Conservation (phyloP, 2,329 filamentous ascomycete species). For the Cordyceps farinosa region DNA sequence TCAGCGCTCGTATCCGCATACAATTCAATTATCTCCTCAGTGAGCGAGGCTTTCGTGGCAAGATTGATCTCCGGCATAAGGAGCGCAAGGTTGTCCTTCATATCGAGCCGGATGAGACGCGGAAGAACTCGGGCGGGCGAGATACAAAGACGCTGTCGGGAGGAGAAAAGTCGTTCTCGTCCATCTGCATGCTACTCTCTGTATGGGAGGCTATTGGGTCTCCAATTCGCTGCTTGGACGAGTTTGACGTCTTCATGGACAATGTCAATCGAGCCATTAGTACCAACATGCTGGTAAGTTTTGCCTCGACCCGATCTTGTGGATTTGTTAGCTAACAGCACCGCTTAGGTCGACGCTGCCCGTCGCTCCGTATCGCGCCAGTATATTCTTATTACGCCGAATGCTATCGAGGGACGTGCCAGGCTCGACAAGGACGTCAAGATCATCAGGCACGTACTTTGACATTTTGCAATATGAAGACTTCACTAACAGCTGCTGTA, state of each 20-base stretch:
- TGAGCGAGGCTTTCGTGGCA: slow-evolving; percentile 84
- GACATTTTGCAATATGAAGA: neutral
- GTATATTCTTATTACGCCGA: slow-evolving; percentile 94
- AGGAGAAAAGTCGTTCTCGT: slow-evolving; percentile 96
- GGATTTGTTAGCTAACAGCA: neutral
- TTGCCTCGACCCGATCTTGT: neutral
- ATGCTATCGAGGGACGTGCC: slow-evolving; percentile 65
- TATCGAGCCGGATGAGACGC: slow-evolving; percentile 69
- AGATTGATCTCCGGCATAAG: slow-evolving; percentile 73
- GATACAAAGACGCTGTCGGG: slow-evolving; percentile 91
- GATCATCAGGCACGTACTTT: slow-evolving; percentile 61
- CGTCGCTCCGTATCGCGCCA: slow-evolving; percentile 84
- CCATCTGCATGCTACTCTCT: slow-evolving; percentile 85
- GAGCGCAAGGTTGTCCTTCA: slow-evolving; percentile 72
- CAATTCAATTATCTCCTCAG: slow-evolving; percentile 86
- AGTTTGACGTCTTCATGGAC: slow-evolving; percentile 99
- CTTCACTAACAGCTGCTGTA: slow-evolving; percentile 24
- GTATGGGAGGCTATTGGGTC: slow-evolving; percentile 99
- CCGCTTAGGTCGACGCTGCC: slow-evolving; percentile 71
- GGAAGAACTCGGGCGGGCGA: slow-evolving; percentile 64
- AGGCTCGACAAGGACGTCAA: slow-evolving; percentile 66
- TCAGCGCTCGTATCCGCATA: slow-evolving; percentile 79
- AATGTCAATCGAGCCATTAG: slow-evolving; percentile 90
- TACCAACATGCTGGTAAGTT: slow-evolving; percentile 83
- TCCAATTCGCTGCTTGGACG: slow-evolving; percentile 88